These are phyloP conservation scores for Microcyclosporella mali DNA, from an alignment of 2,329 filamentous ascomycete species.

Conservation along the genomic window DNA sequence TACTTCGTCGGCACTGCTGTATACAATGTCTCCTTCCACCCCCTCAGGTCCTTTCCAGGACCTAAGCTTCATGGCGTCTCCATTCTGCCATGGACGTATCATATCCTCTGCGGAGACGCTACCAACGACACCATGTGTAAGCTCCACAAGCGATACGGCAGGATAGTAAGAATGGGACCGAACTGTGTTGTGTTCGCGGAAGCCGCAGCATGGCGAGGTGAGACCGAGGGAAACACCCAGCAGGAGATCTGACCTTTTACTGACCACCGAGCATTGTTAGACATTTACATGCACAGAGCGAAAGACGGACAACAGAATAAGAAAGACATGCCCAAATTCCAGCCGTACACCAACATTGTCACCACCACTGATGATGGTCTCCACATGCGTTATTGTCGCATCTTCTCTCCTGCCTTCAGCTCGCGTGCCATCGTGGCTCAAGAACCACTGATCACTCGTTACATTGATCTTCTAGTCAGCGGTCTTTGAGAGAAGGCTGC, in stretches of 20 bases:
- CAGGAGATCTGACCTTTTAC: neutral
- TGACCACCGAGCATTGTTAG: neutral
- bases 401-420: slow-evolving; percentile 13
- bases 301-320: neutral
- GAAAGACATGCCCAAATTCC: neutral
- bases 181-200: slow-evolving; percentile 57
- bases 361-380: neutral
- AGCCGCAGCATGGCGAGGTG: slow-evolving; percentile 48
- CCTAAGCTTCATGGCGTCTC: slow-evolving; percentile 24
- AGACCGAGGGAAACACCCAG: neutral
- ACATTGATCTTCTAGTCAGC: slow-evolving; percentile 12
- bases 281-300: neutral
- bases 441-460: slow-evolving; percentile 13
- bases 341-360: neutral
- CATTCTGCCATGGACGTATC: slow-evolving; percentile 7
- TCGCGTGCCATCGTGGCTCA: slow-evolving; percentile 13
- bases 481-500: slow-evolving; percentile 4
- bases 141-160: slow-evolving; percentile 64
- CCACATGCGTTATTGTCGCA: slow-evolving; percentile 2
- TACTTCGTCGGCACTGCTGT: slow-evolving; percentile 7
- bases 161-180: slow-evolving; percentile 66
- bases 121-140: slow-evolving; percentile 17
- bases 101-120: neutral
- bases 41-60: slow-evolving; percentile 37
- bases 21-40: slow-evolving; percentile 39